Evolutionary conservation across 805 yeast genomes (phyloP), one percentile per base, ranked within the genome.

Genomic region (Candida lessepsii): DNA sequence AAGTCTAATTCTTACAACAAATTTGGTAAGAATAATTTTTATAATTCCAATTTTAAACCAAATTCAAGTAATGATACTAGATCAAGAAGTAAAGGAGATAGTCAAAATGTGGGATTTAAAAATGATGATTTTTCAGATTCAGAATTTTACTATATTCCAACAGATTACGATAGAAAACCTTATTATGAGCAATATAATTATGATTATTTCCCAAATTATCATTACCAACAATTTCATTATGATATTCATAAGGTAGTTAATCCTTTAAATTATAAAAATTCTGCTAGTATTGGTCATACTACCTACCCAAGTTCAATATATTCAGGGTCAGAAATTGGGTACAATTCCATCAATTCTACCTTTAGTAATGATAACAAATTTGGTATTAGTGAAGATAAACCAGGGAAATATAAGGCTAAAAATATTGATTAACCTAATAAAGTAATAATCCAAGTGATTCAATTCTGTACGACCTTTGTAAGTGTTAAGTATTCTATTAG

Each of bases 121-220:
- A 8, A 13, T 32, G 9, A 21, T 4, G 35, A 32, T 10, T 11
- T 3, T 14, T 9, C 6, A 2, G 30, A 16, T 7, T 17, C 21
- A n/a, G 29, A 34, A 25, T 35, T 23, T 35, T 26, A 35, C 14
- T 35, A 26, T 26, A 13, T 26, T 27, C 32, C 39, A 13, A 19
- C 24, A 8, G 29, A 35, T 5, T 26, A 21, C 14, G 18, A 15
- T 16, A 20, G 28, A 21, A 23, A 15, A n/a, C 5, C 23, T 3
- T 23, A 14, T 14, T 32, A 19, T 20, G 33, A 17, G 5, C 17
- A 29, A 10, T 29, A 18, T 29, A 29, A 29, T 17, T 32, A 30
- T 18, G 34, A 30, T 9, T 30, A 32, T 32, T 32, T 13, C 18
- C 35, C 35, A 8, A 21, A 14, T 21, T 32, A 13, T 23, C n/a